These are phyloP conservation scores for Aspergillus piperis DNA, from an alignment of 2,329 filamentous ascomycete species.

Conservation along the genomic window DNA sequence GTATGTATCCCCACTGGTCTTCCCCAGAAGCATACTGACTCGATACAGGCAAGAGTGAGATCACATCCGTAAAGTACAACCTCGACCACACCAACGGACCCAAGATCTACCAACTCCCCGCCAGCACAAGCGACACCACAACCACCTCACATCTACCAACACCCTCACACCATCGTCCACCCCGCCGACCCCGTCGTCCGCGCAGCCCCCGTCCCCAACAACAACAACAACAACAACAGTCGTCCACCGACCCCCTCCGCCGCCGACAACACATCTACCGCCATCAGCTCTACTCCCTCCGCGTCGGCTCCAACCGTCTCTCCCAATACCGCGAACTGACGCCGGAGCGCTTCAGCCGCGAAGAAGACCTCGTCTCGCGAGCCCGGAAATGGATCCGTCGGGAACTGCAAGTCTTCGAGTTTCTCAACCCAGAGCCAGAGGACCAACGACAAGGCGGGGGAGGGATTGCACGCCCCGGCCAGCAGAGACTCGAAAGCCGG, in stretches of 20 bases:
- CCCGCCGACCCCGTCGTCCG: constrained; percentile 23
- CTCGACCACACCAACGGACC: constrained; percentile 55
- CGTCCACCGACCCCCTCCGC: constrained; percentile 51
- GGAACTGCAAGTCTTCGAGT: constrained; percentile 80
- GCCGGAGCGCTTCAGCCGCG: constrained; percentile 63
- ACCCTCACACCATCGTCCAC: constrained; percentile 13
- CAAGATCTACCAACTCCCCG: constrained; percentile 59
- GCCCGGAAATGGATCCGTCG: constrained; percentile 80
- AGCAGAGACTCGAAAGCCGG: constrained; percentile 41
- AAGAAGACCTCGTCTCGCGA: constrained; percentile 69
- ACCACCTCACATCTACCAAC: constrained; percentile 11
- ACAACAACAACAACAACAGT: constrained; percentile 23
- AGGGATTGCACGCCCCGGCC: constrained; percentile 28
- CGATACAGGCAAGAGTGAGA: constrained; percentile 52
- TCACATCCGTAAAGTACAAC: constrained; percentile 66
- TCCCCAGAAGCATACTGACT: too few relatives aligned
- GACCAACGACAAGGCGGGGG: constrained; percentile 8
- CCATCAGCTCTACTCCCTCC: constrained; percentile 70
- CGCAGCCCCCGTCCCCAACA: constrained; percentile 21
- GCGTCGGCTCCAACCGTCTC: constrained; percentile 78
- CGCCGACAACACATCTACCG: constrained; percentile 73
- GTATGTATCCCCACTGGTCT: constrained; percentile 47
- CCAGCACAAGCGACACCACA: constrained; percentile 13
- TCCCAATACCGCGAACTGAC: constrained; percentile 76
- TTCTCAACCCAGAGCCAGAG: constrained; percentile 54